A percentile compares a stretch with the other conserved stretches of the same genome.
These are phyloP conservation scores for Malassezia dermatis DNA, from an alignment of 1,284 basidiomycete species.

Conservation along the genomic window DNA sequence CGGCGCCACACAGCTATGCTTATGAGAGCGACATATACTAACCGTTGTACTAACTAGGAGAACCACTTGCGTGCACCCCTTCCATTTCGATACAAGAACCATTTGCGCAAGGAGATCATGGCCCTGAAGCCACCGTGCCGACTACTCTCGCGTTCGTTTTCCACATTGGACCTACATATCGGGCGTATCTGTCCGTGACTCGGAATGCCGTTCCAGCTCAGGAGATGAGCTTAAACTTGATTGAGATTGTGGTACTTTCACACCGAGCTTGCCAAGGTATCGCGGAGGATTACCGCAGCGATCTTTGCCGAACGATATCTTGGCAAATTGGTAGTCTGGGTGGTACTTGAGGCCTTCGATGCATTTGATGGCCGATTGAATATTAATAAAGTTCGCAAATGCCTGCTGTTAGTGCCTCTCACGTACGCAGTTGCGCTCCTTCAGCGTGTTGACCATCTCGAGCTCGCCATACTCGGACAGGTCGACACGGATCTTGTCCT, in stretches of 20 bases:
- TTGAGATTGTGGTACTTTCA: background rate
- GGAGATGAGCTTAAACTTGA: background rate
- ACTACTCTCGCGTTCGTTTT: too few relatives aligned
- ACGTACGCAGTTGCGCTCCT: conserved; percentile 42
- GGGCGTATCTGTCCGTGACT: background rate
- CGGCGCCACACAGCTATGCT: conserved; percentile 8
- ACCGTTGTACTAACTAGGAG: conserved; percentile 22
- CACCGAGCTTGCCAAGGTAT: conserved; percentile 19
- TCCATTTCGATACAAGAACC: background rate
- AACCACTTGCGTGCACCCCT: background rate
- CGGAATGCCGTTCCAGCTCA: background rate
- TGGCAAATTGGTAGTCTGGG: conserved; percentile 38
- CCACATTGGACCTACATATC: background rate
- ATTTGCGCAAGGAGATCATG: background rate
- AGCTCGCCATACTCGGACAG: conserved; percentile 44
- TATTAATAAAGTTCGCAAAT: conserved; percentile 47
- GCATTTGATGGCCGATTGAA: conserved; percentile 46
- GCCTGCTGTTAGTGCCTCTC: conserved; percentile 18
- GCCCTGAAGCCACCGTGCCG: too few relatives aligned
- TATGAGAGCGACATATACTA: conserved; percentile 22
- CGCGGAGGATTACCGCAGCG: conserved; percentile 41
- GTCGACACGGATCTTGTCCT: conserved; percentile 41
- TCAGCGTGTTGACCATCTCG: conserved; percentile 43
- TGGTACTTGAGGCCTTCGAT: conserved; percentile 46
- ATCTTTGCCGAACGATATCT: conserved; percentile 45